A percentile compares a stretch with the other conserved stretches of the same genome.
Evolutionary conservation across 1,284 basidiomycete species (phyloP).

Genomic region (Puccinia coronata): DNA sequence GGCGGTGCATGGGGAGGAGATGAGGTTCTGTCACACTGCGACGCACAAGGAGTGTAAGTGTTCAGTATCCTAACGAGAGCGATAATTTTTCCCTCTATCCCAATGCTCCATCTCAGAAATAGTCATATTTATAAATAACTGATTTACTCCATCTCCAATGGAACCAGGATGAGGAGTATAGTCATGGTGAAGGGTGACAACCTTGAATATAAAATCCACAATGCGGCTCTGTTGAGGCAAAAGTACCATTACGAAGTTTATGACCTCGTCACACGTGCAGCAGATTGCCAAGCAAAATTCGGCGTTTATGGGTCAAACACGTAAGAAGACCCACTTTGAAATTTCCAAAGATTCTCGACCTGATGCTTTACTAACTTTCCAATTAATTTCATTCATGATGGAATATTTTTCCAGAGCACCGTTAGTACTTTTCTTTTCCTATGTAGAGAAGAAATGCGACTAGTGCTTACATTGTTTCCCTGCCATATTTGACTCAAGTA

Average conservation of each 20-base stretch:
- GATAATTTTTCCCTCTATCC: background rate
- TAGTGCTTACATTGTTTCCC: background rate
- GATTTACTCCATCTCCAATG: background rate
- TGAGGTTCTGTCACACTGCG: slow-evolving; percentile 24
- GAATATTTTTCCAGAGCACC: background rate
- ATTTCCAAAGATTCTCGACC: background rate
- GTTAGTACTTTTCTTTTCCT: background rate
- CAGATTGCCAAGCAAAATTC: slow-evolving; percentile 28
- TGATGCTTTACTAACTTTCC: background rate
- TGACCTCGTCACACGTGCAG: slow-evolving; percentile 32
- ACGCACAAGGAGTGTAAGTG: slow-evolving; percentile 38
- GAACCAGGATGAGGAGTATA: slow-evolving; percentile 32
- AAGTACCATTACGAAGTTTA: slow-evolving; percentile 29
- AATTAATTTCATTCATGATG: background rate
- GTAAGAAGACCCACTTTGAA: slow-evolving; percentile 9
- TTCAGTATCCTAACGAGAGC: background rate
- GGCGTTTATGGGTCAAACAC: slow-evolving; percentile 23
- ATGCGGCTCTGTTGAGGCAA: slow-evolving; percentile 4
- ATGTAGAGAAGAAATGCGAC: background rate
- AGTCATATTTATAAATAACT: no score
- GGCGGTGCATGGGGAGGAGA: slow-evolving; percentile 35
- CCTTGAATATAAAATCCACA: slow-evolving; percentile 6
- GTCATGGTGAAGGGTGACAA: slow-evolving; percentile 18
- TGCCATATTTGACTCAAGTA: background rate
- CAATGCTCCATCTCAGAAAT: background rate